Percentiles rank a stretch among this genome's conserved stretches.
phyloP scores from a whole-genome alignment of 257 asterid genomes.

The Paulownia fortunei region DNA sequence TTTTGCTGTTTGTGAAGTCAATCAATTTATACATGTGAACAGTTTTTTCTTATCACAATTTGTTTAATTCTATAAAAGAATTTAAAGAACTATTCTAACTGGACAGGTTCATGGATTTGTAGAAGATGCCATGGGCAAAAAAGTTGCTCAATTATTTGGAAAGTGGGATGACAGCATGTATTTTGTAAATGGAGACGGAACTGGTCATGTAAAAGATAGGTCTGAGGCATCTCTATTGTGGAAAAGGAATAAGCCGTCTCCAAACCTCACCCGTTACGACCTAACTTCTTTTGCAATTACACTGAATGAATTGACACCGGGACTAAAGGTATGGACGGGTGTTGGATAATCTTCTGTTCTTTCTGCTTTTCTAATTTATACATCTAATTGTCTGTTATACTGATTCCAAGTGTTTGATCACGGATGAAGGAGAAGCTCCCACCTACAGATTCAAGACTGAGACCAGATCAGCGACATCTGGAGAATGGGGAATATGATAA shows the following conservation, averaged over 20 bases:
- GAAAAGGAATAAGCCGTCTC: constrained; percentile 68
- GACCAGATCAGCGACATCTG: constrained; percentile 90
- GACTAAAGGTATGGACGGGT: constrained; percentile 68
- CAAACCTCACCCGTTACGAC: constrained; percentile 74
- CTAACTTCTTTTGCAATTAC: constrained; percentile 86
- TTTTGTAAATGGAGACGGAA: constrained; percentile 66
- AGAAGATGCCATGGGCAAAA: constrained; percentile 74
- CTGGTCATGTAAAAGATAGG: constrained; percentile 55
- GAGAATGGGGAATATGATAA: constrained; percentile 91
- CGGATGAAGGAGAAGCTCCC: constrained; percentile 92
- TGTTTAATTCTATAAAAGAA: constrained; percentile 1
- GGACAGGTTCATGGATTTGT: constrained; percentile 88
- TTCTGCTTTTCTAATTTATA: constrained; percentile 25
- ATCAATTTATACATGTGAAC: neutral
- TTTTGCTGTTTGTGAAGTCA: constrained; percentile 5
- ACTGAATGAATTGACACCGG: constrained; percentile 79
- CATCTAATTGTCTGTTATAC: constrained; percentile 46
- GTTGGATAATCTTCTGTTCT: constrained; percentile 12
- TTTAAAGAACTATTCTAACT: constrained; percentile 26
- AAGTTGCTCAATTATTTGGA: constrained; percentile 74
- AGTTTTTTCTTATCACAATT: neutral
- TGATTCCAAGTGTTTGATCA: constrained; percentile 58
- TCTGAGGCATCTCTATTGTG: constrained; percentile 67
- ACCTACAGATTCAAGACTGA: constrained; percentile 94
- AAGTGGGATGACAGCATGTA: constrained; percentile 92